A percentile compares a stretch with the other conserved stretches of the same genome.
These are phyloP conservation scores for Thoreauomyces humboldtii DNA, from an alignment of 192 early-diverging fungal genomes.

Conservation along the genomic window DNA sequence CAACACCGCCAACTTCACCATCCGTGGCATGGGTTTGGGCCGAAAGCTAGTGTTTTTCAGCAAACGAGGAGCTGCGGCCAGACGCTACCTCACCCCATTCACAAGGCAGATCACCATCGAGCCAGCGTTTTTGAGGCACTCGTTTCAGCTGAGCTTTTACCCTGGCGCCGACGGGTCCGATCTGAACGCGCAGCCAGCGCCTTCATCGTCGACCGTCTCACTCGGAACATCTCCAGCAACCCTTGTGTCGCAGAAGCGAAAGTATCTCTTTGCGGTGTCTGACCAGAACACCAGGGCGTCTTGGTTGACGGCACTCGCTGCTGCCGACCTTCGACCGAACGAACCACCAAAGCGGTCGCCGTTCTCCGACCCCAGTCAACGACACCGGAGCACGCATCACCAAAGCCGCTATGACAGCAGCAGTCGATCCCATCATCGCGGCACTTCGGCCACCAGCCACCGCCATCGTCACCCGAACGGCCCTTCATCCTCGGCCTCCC, in stretches of 20 bases:
- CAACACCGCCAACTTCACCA: slow-evolving; percentile 50
- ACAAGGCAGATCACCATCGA: slow-evolving; percentile 62
- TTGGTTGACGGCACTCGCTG: slow-evolving; percentile 21
- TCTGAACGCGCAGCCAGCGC: neutral
- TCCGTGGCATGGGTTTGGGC: slow-evolving; percentile 57
- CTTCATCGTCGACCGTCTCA: neutral
- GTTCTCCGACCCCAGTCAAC: too few relatives aligned
- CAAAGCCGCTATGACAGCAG: too few relatives aligned
- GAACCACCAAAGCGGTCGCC: too few relatives aligned
- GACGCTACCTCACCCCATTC: slow-evolving; percentile 28
- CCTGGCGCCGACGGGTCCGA: neutral
- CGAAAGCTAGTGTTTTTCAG: slow-evolving; percentile 59
- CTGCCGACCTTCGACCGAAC: slow-evolving; percentile 8
- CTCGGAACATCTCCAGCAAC: neutral
- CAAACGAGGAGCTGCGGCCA: slow-evolving; percentile 46
- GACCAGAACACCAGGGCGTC: slow-evolving; percentile 12
- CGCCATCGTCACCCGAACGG: too few relatives aligned
- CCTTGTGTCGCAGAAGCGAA: slow-evolving; percentile 8
- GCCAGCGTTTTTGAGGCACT: slow-evolving; percentile 62
- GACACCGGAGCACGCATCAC: too few relatives aligned
- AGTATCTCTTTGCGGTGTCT: slow-evolving; percentile 35
- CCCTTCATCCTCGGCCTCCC: too few relatives aligned
- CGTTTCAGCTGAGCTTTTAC: slow-evolving; percentile 56
- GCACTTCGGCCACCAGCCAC: too few relatives aligned
- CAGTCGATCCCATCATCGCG: too few relatives aligned